Base-by-base conservation (phyloP, 2,329 filamentous ascomycete species). In the Calonectria pauciramosa region DNA sequence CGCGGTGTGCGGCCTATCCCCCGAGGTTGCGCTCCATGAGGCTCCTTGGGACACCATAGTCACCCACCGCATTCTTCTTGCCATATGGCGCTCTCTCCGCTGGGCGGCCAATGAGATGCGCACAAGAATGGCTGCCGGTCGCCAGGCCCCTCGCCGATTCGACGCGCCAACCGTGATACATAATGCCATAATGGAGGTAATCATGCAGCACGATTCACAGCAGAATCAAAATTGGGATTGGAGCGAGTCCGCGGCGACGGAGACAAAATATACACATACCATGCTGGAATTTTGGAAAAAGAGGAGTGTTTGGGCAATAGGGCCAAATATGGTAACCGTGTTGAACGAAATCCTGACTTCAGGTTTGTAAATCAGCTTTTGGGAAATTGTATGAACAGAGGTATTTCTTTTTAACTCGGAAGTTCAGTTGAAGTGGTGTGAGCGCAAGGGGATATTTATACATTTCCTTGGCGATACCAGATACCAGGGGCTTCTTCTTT, bases 31-130 rank as follows among this genome's bases (percentile, higher is more conserved):
- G 4, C 30, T 74, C 10, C 74, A 73, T 14, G 83, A 84, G 66
- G 78, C 81, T 0, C 83, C 83, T 0, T 84, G 83, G 83, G 77
- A 79, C 0, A 82, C 79, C 0, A 79, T 84, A 2, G 70, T 77
- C 13, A 80, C 77, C 2, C 83, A 83, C 30, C 77, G 79, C 10
- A 78, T 84, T 28, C 72, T 84, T 3, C 67, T 84, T 36, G 80
- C 80, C 8, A 77, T 84, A 8, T 84, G 82, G 83, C 74, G 78
- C 32, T 80, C 81, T 0, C 74, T 84, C 1, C 73, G 78, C 59
- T 80, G 82, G 64, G 81, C 82, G 1, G 78, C 74, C 2, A 72
- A 77, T 2, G 80, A 84, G 38, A 78, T 83, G 30, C 77, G 78
- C 36, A 38, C 54, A 18, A 64, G 65, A 23, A 23, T 68, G 23